A percentile compares a stretch with the other conserved stretches of the same genome.
Conservation (phyloP, 768 basidiomycete genomes). For the Boletus subcaerulescens region DNA sequence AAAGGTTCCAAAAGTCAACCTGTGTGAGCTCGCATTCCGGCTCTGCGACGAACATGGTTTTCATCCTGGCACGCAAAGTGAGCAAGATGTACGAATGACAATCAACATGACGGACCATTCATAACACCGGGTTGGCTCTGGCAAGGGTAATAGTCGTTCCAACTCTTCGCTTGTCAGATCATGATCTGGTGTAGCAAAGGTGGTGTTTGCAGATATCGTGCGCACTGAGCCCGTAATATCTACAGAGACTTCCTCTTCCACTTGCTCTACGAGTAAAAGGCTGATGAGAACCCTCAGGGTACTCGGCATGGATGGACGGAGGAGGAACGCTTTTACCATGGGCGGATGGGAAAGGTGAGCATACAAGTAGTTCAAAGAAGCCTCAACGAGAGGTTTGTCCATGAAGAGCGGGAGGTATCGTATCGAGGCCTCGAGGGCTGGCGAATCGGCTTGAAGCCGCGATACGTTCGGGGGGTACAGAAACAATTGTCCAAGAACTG, state of each 20-base stretch:
- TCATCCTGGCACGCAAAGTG: conserved; percentile 67
- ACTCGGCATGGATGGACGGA: conserved; percentile 66
- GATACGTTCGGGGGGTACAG: conserved; percentile 56
- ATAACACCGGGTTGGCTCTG: conserved; percentile 78
- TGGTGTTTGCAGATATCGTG: conserved; percentile 53
- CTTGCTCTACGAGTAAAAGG: conserved; percentile 67
- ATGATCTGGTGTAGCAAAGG: conserved; percentile 50
- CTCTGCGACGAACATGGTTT: conserved; percentile 75
- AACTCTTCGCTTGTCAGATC: conserved; percentile 72
- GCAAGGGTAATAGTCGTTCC: conserved; percentile 50
- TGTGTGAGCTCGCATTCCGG: conserved; percentile 83
- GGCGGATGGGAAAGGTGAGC: conserved; percentile 69
- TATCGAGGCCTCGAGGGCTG: conserved; percentile 60
- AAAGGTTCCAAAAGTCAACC: conserved; percentile 93
- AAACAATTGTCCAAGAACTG: conserved; percentile 58
- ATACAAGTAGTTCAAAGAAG: conserved; percentile 72
- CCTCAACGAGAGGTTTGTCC: conserved; percentile 68
- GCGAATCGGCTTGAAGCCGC: conserved; percentile 53
- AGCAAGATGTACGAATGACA: conserved; percentile 2
- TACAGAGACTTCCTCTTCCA: conserved; percentile 60
- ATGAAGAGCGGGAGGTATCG: conserved; percentile 70
- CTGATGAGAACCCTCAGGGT: conserved; percentile 67
- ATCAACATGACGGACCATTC: conserved; percentile 57
- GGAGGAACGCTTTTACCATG: conserved; percentile 75
- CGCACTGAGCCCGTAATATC: conserved; percentile 61